phyloP scores from a whole-genome alignment of 352 stramenopile genomes.

The Phytophthora cactorum region DNA sequence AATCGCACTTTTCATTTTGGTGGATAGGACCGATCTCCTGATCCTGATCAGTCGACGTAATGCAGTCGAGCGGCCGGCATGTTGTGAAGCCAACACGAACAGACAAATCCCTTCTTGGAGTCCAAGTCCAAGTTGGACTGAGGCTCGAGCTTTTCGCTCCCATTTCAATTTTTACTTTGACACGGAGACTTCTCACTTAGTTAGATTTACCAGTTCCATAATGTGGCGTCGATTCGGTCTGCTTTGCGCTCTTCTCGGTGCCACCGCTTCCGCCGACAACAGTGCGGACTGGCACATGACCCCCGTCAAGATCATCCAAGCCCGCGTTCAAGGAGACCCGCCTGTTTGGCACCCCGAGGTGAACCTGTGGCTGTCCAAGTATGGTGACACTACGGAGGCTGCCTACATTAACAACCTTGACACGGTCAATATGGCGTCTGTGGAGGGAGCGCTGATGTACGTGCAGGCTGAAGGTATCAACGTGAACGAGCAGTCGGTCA shows the following conservation, averaged over 20 bases:
- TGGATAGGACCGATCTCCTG: background rate
- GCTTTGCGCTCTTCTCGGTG: conserved; percentile 16
- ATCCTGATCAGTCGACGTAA: background rate
- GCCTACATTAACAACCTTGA: conserved; percentile 54
- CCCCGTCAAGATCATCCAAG: conserved; percentile 56
- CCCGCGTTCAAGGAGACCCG: conserved; percentile 58
- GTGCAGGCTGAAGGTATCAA: conserved; percentile 75
- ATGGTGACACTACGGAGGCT: conserved; percentile 43
- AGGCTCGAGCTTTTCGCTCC: background rate
- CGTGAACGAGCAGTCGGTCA: conserved; percentile 51
- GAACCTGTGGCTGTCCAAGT: conserved; percentile 47
- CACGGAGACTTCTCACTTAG: conserved; percentile 1
- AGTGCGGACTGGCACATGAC: conserved; percentile 52
- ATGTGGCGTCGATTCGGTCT: conserved; percentile 36
- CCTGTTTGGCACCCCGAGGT: conserved; percentile 46
- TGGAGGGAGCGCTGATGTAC: conserved; percentile 75
- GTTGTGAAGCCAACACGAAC: background rate
- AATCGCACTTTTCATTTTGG: background rate
- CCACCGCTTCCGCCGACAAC: conserved; percentile 3
- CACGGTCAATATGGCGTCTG: conserved; percentile 66
- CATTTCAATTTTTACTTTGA: conserved; percentile 23
- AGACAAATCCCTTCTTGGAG: background rate
- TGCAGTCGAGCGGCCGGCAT: background rate
- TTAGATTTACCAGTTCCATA: conserved; percentile 1
- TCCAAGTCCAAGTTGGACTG: no score